phyloP scores from a whole-genome alignment of 352 stramenopile genomes.

The Phytophthora pluvialis region DNA sequence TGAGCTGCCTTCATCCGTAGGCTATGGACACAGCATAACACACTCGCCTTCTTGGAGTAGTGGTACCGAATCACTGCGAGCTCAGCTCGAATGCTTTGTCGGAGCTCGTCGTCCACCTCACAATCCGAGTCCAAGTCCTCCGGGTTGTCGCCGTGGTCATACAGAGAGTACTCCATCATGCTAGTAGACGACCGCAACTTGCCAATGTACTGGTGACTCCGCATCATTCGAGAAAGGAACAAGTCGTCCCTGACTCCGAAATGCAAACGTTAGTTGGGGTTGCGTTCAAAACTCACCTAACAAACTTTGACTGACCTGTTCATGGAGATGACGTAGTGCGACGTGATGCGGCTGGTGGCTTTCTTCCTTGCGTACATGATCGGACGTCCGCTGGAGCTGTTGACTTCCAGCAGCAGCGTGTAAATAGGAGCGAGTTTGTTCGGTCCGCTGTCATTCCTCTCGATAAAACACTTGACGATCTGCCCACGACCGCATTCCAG shows the following conservation, averaged over 20 bases:
- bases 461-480: constrained; percentile 91
- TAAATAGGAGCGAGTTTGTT: constrained; percentile 88
- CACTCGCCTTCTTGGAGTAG: constrained; percentile 68
- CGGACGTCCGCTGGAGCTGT: constrained; percentile 82
- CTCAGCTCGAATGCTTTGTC: constrained; percentile 78
- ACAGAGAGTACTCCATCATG: constrained; percentile 88
- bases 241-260: constrained; percentile 65
- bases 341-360: constrained; percentile 72
- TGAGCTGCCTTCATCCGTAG: background rate
- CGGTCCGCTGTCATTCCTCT: constrained; percentile 76
- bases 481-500: constrained; percentile 78
- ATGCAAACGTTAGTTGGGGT: too few relatives aligned
- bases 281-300: too few relatives aligned
- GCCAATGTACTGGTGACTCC: constrained; percentile 87
- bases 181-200: constrained; percentile 84
- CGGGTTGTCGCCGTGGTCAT: constrained; percentile 86
- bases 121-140: constrained; percentile 86
- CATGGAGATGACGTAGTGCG: constrained; percentile 89
- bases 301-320: constrained; percentile 50
- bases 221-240: constrained; percentile 76
- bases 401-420: constrained; percentile 83
- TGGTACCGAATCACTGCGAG: constrained; percentile 78
- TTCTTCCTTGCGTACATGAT: constrained; percentile 89
- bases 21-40: background rate
- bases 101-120: constrained; percentile 77